Base-by-base conservation (phyloP, 2,329 filamentous ascomycete species). In the Aspergillus niger region DNA sequence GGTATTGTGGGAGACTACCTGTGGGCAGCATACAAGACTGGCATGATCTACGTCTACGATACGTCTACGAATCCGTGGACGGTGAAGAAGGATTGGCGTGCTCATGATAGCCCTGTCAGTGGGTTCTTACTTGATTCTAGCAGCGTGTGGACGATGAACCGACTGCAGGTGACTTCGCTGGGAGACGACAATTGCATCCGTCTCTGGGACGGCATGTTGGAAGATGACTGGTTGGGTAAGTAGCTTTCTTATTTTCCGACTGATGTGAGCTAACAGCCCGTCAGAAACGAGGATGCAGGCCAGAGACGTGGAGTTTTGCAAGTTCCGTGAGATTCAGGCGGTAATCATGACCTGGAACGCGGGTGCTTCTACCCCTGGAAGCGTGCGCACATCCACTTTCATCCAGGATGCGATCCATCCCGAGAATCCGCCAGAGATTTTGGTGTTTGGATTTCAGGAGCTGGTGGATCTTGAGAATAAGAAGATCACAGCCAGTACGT, bases 381-480 rank as follows among this genome's bases (percentile, higher is more conserved):
- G 89, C 70, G 80, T 98, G 36, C 85, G 90, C 57, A 91, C 96
- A 69, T 85, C 86, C 10, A 82, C 83, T 47, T 98, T 98, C 74
- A 90, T 98, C 70, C 87, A 88, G 65, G 87, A 94, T 59, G 83
- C 96, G 15, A 81, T 99, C 26, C 85, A 89, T 65, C 86, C 85
- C n/a, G 88, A 90, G 63, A 85, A 89, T 41, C 87, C 90, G 7
- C 92, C 95, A 0, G 95, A 98, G 68, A 92, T 99, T 53, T 79
- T 98, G 2, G 86, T 98, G 0, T 99, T 99, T 80, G 94, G 93
- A 1, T 99, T 99, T 75, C 95, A 99, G 76, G 95, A 99, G 76
- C 83, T 99, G n/a, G 95, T 99, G 3, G 95, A 99, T 72, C 82
- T 99, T 7, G 95, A 99, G 75, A 91, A 99, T 78, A 98, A 98